Percentiles rank a stretch among this genome's conserved stretches.
Conservation (phyloP, 768 basidiomycete species). For the Astraeus odoratus region DNA sequence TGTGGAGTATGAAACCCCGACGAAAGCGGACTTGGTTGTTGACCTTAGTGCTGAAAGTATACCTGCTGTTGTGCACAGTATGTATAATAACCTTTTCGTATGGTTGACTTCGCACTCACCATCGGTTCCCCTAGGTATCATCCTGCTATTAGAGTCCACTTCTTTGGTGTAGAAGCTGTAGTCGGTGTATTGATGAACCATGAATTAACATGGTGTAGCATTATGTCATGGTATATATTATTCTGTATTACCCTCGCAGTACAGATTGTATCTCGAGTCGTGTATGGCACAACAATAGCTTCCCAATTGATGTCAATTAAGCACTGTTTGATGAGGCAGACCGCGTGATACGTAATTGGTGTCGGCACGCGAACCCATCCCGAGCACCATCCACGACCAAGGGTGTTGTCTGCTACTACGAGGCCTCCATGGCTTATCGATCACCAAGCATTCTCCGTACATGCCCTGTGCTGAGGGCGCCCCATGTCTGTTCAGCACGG, state of each 20-base stretch:
- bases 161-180: constrained; percentile 30
- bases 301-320: background rate
- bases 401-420: constrained; percentile 17
- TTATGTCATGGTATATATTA: background rate
- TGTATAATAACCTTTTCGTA: constrained; percentile 27
- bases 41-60: constrained; percentile 77
- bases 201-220: background rate
- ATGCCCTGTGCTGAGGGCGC: constrained; percentile 8
- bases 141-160: constrained; percentile 56
- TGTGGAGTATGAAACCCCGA: constrained; percentile 76
- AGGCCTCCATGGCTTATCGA: constrained; percentile 21
- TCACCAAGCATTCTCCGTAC: constrained; percentile 7
- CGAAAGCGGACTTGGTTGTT: constrained; percentile 73
- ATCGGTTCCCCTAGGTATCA: constrained; percentile 33
- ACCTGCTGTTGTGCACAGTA: constrained; percentile 91
- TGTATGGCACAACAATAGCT: too few species aligned
- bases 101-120: constrained; percentile 6
- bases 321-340: constrained; percentile 18
- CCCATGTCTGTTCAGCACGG: constrained; percentile 54
- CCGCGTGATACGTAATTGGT: too few species aligned
- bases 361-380: too few species aligned
- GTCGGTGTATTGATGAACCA: background rate
- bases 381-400: constrained; percentile 24
- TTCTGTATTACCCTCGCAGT: too few species aligned
- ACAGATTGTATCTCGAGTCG: too few species aligned